Percentiles rank a stretch among this genome's conserved stretches.
These are phyloP conservation scores for Trichoderma harzianum DNA, from an alignment of 2,329 filamentous ascomycete species.

Conservation along the genomic window DNA sequence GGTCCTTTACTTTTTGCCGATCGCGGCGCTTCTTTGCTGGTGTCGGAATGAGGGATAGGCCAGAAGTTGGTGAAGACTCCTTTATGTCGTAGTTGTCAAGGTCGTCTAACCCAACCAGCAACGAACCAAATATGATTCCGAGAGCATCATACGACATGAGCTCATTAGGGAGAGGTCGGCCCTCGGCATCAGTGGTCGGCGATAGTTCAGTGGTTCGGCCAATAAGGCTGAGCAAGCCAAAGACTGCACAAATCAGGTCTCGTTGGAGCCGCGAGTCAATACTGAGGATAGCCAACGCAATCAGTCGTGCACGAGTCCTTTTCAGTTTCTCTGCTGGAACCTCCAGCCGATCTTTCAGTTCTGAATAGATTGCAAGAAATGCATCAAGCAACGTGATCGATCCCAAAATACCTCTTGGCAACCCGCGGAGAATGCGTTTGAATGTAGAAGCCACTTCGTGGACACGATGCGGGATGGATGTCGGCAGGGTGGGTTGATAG, in stretches of 20 bases:
- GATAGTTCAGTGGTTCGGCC: slow-evolving; percentile 55
- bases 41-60: slow-evolving; percentile 41
- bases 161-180: slow-evolving; percentile 52
- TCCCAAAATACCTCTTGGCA: slow-evolving; percentile 65
- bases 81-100: slow-evolving; percentile 51
- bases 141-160: slow-evolving; percentile 63
- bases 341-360: slow-evolving; percentile 51
- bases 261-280: slow-evolving; percentile 58
- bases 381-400: slow-evolving; percentile 60
- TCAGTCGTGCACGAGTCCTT: slow-evolving; percentile 59
- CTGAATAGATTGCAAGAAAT: slow-evolving; percentile 57
- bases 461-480: slow-evolving; percentile 55
- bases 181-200: slow-evolving; percentile 49
- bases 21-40: slow-evolving; percentile 40
- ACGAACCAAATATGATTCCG: slow-evolving; percentile 62
- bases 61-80: slow-evolving; percentile 39
- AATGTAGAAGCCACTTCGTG: slow-evolving; percentile 67
- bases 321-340: slow-evolving; percentile 51
- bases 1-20: slow-evolving; percentile 23
- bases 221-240: slow-evolving; percentile 61
- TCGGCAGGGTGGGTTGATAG: slow-evolving; percentile 56
- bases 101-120: slow-evolving; percentile 55
- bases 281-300: slow-evolving; percentile 59
- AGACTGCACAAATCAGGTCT: slow-evolving; percentile 64
- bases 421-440: slow-evolving; percentile 59